Evolutionary conservation across 2,329 filamentous ascomycete genomes (phyloP), one percentile per base, ranked within the genome.

Genomic region (Fusarium acutatum): DNA sequence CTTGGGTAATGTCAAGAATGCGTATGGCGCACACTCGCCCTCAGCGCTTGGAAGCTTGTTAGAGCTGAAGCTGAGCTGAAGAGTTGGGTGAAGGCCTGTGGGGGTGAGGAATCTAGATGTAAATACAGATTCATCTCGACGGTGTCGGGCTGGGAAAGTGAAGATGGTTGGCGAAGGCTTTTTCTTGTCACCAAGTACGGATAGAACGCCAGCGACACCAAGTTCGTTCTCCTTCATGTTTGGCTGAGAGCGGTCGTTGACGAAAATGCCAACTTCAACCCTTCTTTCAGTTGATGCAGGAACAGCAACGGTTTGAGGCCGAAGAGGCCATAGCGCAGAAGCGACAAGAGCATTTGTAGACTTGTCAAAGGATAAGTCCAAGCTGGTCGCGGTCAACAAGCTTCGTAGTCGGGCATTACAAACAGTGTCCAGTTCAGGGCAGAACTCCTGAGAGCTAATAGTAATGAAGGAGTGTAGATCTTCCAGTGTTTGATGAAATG

Each of bases 1-100:
- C 32, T 92, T 93, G 3, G 96, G 95, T 6, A 98, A 88, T 1
- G 94, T 97, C 32, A 97, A 84, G 81, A 97, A 94, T 17, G 93
- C 89, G 82, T 97, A 91, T 2, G 95, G 85, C 22, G 88, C 88
- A 82, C 96, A 98, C 35, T 85, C 83, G n/a, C 86, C 83, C 47
- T 88, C 86, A 57, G 87, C 80, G 76, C 86, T 82, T 1, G 88
- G 88, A 22, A 88, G 83, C 28, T 85, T 80, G 30, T 83, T 83
- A 8, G 86, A 84, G 50, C 88, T 87, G 40, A 98, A 84, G 5
- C 84, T 86, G 59, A 97, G 86, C 75, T 91, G 88, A 67, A 98
- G 85, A 1, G 91, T 93, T 5, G 96, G 96, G 82, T 98, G 96
- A 15, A 98, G 87, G 14, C 96, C 95, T 1, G 91, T 92, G 3